These are phyloP conservation scores for Huntiella savannae DNA, from an alignment of 2,329 filamentous ascomycete species.

Conservation along the genomic window DNA sequence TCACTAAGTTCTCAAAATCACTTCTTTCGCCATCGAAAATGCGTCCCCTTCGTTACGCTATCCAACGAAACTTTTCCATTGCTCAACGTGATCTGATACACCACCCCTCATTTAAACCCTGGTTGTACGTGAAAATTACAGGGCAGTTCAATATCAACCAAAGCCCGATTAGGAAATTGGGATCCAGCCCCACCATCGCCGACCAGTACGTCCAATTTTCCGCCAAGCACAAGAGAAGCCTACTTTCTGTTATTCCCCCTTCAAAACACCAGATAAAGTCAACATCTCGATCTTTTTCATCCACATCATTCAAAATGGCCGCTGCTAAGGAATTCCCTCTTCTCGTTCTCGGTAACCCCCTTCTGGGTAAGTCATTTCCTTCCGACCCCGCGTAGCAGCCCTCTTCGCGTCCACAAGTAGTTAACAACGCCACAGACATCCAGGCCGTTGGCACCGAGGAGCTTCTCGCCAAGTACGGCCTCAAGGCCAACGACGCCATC, in stretches of 20 bases:
- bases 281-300: not conserved
- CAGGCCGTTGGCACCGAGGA: constrained; percentile 68
- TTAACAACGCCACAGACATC: constrained; percentile 44
- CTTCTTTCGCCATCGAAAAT: no score
- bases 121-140: no score
- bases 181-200: constrained; percentile 4
- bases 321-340: constrained; percentile 65
- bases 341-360: constrained; percentile 89
- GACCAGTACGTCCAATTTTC: not conserved
- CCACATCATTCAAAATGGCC: constrained; percentile 39
- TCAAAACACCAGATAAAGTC: not conserved
- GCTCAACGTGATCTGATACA: no score
- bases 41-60: no score
- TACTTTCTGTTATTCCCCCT: not conserved
- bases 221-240: not conserved
- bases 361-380: constrained; percentile 52
- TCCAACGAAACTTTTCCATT: no score
- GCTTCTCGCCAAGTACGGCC: constrained; percentile 75
- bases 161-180: not conserved
- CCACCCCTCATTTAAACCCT: no score
- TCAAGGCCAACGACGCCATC: constrained; percentile 95
- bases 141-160: no score
- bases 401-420: not conserved
- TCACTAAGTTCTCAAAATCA: no score
- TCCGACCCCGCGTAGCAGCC: not conserved